Base-by-base conservation (phyloP, 345 rosid genomes). In the Schrenkiella parvula region DNA sequence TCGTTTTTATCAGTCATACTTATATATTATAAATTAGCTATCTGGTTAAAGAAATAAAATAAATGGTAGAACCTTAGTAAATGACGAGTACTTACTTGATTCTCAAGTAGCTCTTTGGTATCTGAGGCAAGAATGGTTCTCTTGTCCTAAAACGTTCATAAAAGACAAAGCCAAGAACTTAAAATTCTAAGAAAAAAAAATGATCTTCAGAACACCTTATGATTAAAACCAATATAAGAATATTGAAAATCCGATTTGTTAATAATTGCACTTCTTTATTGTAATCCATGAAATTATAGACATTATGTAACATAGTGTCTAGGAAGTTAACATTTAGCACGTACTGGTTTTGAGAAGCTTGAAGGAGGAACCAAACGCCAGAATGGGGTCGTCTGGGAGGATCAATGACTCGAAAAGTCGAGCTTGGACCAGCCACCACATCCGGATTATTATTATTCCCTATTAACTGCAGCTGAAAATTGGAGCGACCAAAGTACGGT, bases 261-360 rank as follows among this genome's bases (percentile, higher is more conserved):
- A 29, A 6, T 29, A 29, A 22, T 34, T 21, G 32, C 15, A 42
- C 19, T 11, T 10, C 4, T 26, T 12, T 29, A 6, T 18, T 12
- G 18, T 39, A 34, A 56, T 41, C 9, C 9, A 4, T 28, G 2
- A 65, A 28, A 67, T 26, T 31, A 26, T 34, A 50, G 61, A 75
- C 19, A 9, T 22, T 15, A 43, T 15, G 59, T 17, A 19, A 50
- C 11, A 41, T 38, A 18, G 19, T 37, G 5, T 53, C 4, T 47
- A 38, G 2, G 4, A 26, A 47, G 39, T 65, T 65, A 35, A 46
- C 15, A 6, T 29, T n/a, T 2, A 50, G 53, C 38, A 87, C 98
- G 88, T 86, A 95, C 99, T 95, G 99, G 70, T 86, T 88, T 77
- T 78, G 89, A 34, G 98, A 92, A 29, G 98, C 97, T 78, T 88